These are phyloP conservation scores for Helotiales sp. DNA, from an alignment of 2,329 filamentous ascomycete genomes.

Conservation along the genomic window DNA sequence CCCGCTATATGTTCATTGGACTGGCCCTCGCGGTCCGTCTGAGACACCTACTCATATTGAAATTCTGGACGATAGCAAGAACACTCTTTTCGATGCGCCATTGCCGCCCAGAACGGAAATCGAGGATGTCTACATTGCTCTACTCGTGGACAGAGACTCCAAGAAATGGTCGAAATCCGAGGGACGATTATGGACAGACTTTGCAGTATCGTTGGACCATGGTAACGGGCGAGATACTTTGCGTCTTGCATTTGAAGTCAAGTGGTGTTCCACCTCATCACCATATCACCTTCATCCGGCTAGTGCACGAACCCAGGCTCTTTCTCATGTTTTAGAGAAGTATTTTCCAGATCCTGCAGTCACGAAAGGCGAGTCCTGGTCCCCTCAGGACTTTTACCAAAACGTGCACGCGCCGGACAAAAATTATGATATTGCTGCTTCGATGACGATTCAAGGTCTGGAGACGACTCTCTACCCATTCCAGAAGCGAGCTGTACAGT, in stretches of 20 bases:
- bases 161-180: conserved; percentile 25
- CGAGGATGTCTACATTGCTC: conserved; percentile 27
- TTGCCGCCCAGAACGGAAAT: conserved; percentile 16
- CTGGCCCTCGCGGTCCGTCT: background rate
- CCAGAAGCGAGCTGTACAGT: conserved; percentile 68
- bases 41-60: conserved; percentile 21
- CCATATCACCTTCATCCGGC: conserved; percentile 20
- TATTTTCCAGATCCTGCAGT: conserved; percentile 31
- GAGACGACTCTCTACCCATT: conserved; percentile 66
- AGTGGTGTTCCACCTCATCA: conserved; percentile 33
- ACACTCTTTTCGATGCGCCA: conserved; percentile 18
- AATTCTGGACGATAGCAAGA: conserved; percentile 22
- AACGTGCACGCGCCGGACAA: conserved; percentile 61
- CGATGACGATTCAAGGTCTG: conserved; percentile 45
- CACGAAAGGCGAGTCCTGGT: conserved; percentile 37
- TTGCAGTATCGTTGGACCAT: conserved; percentile 24
- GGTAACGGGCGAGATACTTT: conserved; percentile 24
- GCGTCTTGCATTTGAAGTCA: conserved; percentile 28
- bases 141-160: conserved; percentile 23
- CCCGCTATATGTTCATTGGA: conserved; percentile 21
- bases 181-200: conserved; percentile 33
- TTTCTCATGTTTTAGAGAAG: conserved; percentile 29
- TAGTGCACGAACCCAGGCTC: conserved; percentile 14
- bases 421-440: conserved; percentile 39
- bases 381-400: conserved; percentile 65